phyloP scores from a whole-genome alignment of 495 filamentous ascomycete genomes.

The Podospora australis region DNA sequence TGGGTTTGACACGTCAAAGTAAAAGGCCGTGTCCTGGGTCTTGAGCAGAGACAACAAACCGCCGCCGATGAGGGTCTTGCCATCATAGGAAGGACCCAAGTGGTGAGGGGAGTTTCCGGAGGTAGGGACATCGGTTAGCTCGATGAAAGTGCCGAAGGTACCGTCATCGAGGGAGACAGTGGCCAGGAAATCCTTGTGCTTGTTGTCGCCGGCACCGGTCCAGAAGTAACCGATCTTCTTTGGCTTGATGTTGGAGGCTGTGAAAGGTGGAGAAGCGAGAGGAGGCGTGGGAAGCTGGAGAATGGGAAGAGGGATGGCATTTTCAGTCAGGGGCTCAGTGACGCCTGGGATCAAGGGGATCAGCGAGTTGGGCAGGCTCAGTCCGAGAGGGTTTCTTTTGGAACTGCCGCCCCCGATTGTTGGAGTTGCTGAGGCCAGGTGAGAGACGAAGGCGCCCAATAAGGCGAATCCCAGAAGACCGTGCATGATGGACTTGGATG shows the following conservation, averaged over 20 bases:
- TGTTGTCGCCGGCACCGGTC: conserved; percentile 54
- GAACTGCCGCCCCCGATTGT: conserved; percentile 2
- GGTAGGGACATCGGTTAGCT: conserved; percentile 52
- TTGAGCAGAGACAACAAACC: conserved; percentile 57
- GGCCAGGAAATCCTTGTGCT: conserved; percentile 56
- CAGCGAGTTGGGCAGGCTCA: conserved; percentile 30
- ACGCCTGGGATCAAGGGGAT: conserved; percentile 54
- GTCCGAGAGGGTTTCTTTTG: conserved; percentile 12
- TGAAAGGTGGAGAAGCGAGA: conserved; percentile 47
- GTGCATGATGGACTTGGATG: background rate
- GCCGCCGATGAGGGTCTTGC: conserved; percentile 54
- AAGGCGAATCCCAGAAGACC: conserved; percentile 16
- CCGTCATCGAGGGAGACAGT: conserved; percentile 57
- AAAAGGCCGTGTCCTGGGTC: conserved; percentile 58
- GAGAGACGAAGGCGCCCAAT: conserved; percentile 16
- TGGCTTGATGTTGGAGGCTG: conserved; percentile 48
- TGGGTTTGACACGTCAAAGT: conserved; percentile 53
- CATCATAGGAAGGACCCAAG: conserved; percentile 50
- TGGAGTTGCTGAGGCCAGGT: conserved; percentile 14
- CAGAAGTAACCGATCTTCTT: conserved; percentile 65
- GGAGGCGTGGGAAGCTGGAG: conserved; percentile 54
- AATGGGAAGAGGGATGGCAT: conserved; percentile 50
- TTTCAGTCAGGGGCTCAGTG: conserved; percentile 45
- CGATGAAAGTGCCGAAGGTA: conserved; percentile 54
- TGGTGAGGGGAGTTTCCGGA: conserved; percentile 59